Base-by-base conservation (phyloP, 371 early-diverging fungal species). In the Mortierella polycephala region DNA sequence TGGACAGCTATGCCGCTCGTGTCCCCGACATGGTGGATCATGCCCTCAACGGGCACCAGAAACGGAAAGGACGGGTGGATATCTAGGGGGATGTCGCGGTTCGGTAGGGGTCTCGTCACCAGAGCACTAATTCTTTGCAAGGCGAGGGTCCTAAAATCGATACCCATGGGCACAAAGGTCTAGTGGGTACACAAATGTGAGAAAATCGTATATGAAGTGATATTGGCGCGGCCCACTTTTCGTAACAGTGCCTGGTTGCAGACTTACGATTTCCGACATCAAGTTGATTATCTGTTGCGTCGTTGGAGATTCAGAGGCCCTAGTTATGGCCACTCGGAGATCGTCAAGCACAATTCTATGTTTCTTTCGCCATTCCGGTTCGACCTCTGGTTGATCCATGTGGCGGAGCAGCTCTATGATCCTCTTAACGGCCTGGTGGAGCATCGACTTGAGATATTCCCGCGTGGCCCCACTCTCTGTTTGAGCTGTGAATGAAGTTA, bases 41-140 rank as follows among this genome's bases (percentile, higher is more conserved):
- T n/a, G 5, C 80, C 80, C 13, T 79, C 80, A 2, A 79, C 67
- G 5, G 62, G 60, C 2, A 79, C 55, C 52, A 79, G 56, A 40
- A 79, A 79, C 20, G 80, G 80, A 60, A 79, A 79, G 6, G 74
- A 51, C 0, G 80, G 74, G 18, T 79, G 80, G n/a, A 79, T 59
- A 30, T 79, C 80, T 16, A 62, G 23, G 1, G 80, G 80, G 5
- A 45, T 64, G 14, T 79, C 80, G 12, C 73, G 69, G 44, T 79
- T 79, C 3, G 55, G 55, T 18, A 56, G 42, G 0, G 80, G 80
- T 20, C 66, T 65, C 1, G 51, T 72, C 7, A 79, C 61, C 18
- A 69, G 62, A 9, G 80, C 80, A 11, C 55, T 62, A 23, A 79
- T 67, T 53, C 80, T 60, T 44, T 69, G 55, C 13, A 79, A 60